phyloP scores from a whole-genome alignment of 1,139 yeast species.

The Hyphopichia burtonii region DNA sequence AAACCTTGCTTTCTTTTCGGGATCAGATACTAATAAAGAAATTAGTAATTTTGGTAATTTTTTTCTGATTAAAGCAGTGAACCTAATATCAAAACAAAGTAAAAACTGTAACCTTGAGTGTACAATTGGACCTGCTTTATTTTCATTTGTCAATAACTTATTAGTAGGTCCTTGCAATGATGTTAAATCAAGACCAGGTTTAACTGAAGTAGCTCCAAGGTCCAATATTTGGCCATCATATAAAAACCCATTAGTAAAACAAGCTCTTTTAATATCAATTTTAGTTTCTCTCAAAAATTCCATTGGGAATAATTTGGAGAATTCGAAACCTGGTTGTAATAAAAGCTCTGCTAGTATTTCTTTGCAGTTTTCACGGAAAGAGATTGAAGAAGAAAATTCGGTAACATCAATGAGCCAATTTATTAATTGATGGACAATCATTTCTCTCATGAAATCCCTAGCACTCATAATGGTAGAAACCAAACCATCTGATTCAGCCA shows the following conservation, averaged over 20 bases:
- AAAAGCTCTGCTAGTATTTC: slow-evolving; percentile 24
- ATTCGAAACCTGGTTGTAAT: slow-evolving; percentile 25
- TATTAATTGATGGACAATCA: slow-evolving; percentile 40
- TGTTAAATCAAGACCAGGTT: slow-evolving; percentile 9
- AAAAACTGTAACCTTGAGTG: slow-evolving; percentile 53
- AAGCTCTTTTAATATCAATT: slow-evolving; percentile 16
- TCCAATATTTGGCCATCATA: slow-evolving; percentile 25
- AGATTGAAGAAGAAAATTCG: slow-evolving; percentile 22
- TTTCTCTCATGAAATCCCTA: slow-evolving; percentile 49
- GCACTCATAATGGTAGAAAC: slow-evolving; percentile 54
- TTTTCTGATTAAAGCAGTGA: slow-evolving; percentile 50
- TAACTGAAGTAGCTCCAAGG: slow-evolving; percentile 17
- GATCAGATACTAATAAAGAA: slow-evolving; percentile 54
- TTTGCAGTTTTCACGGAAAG: slow-evolving; percentile 25
- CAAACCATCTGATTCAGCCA: slow-evolving; percentile 49
- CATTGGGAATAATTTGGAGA: slow-evolving; percentile 27
- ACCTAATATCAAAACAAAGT: slow-evolving; percentile 55
- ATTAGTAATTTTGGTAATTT: slow-evolving; percentile 46
- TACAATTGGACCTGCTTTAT: not conserved
- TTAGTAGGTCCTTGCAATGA: slow-evolving; percentile 13
- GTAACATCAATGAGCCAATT: slow-evolving; percentile 51
- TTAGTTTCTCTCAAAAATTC: slow-evolving; percentile 12
- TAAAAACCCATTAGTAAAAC: slow-evolving; percentile 33
- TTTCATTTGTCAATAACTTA: not conserved
- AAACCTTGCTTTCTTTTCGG: slow-evolving; percentile 44